Evolutionary conservation across 192 early-diverging fungal genomes (phyloP).

Genomic region (Rhizophagus prolifer): DNA sequence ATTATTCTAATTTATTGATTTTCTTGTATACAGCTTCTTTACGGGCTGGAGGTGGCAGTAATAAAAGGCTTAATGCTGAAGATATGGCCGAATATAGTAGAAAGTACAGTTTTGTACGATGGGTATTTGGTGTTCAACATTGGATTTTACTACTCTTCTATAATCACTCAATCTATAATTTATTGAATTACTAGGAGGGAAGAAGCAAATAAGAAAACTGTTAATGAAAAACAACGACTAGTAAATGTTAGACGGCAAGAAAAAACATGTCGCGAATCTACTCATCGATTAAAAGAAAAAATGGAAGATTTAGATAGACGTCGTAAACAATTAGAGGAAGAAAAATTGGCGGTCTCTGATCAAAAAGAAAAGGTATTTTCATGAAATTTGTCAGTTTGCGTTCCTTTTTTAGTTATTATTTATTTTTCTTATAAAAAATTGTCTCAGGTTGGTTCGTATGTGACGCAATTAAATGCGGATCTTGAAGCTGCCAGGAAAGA

Average conservation of each 20-base stretch:
- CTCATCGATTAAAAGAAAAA: slow-evolving; percentile 58
- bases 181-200: slow-evolving; percentile 57
- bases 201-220: slow-evolving; percentile 62
- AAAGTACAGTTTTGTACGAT: slow-evolving; percentile 22
- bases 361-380: slow-evolving; percentile 41
- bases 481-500: slow-evolving; percentile 49
- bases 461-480: slow-evolving; percentile 35
- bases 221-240: slow-evolving; percentile 68
- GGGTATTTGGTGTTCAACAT: not conserved
- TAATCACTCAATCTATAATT: not conserved
- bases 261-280: slow-evolving; percentile 62
- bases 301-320: slow-evolving; percentile 49
- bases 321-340: slow-evolving; percentile 49
- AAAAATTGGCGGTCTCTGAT: slow-evolving; percentile 39
- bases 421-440: not conserved
- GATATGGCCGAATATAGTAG: slow-evolving; percentile 41
- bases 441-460: slow-evolving; percentile 4
- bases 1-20: not conserved
- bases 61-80: slow-evolving; percentile 23
- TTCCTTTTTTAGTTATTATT: slow-evolving; percentile 16
- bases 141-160: not conserved
- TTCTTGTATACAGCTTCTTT: not conserved
- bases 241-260: slow-evolving; percentile 66
- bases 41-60: slow-evolving; percentile 14
- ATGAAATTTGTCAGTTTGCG: slow-evolving; percentile 39